Evolutionary conservation across 805 yeast species (phyloP).

Genomic region (Sugiyamaella boreocaroliniensis): DNA sequence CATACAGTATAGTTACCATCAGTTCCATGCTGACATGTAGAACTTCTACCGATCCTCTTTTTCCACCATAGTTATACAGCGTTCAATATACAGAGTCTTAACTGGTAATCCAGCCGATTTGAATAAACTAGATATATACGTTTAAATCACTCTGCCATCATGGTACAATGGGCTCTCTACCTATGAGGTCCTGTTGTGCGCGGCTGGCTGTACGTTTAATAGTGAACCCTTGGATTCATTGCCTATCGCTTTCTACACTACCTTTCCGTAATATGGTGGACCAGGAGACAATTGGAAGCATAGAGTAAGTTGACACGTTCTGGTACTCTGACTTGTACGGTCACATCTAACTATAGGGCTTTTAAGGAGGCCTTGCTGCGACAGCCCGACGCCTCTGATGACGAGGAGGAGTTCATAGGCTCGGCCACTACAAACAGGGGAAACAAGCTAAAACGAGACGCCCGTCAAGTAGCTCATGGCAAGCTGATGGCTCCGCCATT

Average conservation of each 20-base stretch:
- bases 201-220: no score
- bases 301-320: not conserved
- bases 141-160: no score
- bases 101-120: no score
- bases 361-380: slow-evolving; percentile 30
- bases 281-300: not conserved
- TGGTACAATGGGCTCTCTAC: no score
- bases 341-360: slow-evolving; percentile 16
- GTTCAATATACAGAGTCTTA: no score
- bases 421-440: slow-evolving; percentile 43
- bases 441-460: slow-evolving; percentile 47
- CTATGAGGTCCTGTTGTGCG: no score
- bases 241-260: not conserved
- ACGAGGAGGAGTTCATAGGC: slow-evolving; percentile 16
- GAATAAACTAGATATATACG: no score
- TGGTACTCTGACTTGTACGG: not conserved
- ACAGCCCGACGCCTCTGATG: slow-evolving; percentile 24
- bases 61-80: no score
- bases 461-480: slow-evolving; percentile 42
- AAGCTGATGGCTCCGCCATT: slow-evolving; percentile 30
- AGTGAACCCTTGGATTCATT: not conserved
- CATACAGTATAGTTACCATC: no score
- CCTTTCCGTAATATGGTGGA: not conserved
- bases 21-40: no score
- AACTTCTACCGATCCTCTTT: no score